Conservation (phyloP, 768 basidiomycete genomes). For the Hydnomerulius pinastri region DNA sequence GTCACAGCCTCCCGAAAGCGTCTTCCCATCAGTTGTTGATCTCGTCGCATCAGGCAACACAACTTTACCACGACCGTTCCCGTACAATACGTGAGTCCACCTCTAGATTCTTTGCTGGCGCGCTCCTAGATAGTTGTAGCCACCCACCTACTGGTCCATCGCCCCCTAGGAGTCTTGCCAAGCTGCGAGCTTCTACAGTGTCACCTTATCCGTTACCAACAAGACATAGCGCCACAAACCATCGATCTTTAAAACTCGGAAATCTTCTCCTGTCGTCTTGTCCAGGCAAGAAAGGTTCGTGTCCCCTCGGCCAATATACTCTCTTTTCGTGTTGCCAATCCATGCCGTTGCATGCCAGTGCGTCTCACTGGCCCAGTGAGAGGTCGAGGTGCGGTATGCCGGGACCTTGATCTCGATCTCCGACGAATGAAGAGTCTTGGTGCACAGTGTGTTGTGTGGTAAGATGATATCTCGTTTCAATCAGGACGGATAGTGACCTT, state of each 20-base stretch:
- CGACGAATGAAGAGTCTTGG: slow-evolving; percentile 70
- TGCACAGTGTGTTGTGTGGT: slow-evolving; percentile 86
- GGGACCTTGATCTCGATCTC: slow-evolving; percentile 80
- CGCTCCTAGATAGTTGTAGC: slow-evolving; percentile 9
- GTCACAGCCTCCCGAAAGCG: slow-evolving; percentile 3
- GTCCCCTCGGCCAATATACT: neutral
- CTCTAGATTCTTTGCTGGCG: neutral
- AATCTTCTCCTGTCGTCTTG: slow-evolving; percentile 90
- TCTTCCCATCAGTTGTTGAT: slow-evolving; percentile 12
- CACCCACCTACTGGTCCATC: slow-evolving; percentile 20
- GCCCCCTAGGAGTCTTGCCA: slow-evolving; percentile 15
- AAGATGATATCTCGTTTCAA: slow-evolving; percentile 17
- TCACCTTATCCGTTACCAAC: slow-evolving; percentile 5
- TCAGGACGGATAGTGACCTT: slow-evolving; percentile 3
- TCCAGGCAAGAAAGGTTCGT: slow-evolving; percentile 88
- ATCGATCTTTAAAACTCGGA: slow-evolving; percentile 52
- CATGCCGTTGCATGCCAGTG: slow-evolving; percentile 40
- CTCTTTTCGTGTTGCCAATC: neutral
- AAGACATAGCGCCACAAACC: slow-evolving; percentile 7
- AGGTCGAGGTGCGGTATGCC: slow-evolving; percentile 79
- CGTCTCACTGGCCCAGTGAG: slow-evolving; percentile 73
- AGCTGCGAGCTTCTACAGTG: slow-evolving; percentile 8
- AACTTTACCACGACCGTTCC: slow-evolving; percentile 17
- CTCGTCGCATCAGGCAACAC: slow-evolving; percentile 1
- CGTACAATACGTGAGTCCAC: slow-evolving; percentile 13